A percentile compares a stretch with the other conserved stretches of the same genome.
phyloP scores from a whole-genome alignment of 2,329 filamentous ascomycete species.

The Aureobasidium sp. region DNA sequence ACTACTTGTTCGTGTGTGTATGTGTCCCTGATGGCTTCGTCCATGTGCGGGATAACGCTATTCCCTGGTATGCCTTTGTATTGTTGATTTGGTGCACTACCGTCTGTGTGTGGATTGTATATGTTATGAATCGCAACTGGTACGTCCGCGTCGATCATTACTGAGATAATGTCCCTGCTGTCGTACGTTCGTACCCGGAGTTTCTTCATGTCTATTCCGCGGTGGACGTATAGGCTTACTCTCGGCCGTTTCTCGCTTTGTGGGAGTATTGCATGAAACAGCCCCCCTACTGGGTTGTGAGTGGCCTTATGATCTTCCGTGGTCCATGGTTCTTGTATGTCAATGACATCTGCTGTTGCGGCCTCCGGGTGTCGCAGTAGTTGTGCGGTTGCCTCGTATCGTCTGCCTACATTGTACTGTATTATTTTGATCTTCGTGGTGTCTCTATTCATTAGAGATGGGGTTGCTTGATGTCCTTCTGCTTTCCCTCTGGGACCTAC shows the following conservation, averaged over 20 bases:
- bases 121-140: not conserved
- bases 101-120: not conserved
- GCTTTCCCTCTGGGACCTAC: not conserved
- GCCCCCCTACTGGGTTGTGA: not conserved
- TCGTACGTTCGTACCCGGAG: not conserved
- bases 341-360: not conserved
- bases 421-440: not conserved
- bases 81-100: not conserved
- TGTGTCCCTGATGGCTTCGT: not conserved
- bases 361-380: not conserved
- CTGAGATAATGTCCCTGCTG: not conserved
- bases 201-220: not conserved
- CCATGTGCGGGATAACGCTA: not conserved
- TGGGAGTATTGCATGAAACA: not conserved
- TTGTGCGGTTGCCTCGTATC: not conserved
- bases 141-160: not conserved
- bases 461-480: not conserved
- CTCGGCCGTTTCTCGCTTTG: not conserved
- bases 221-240: not conserved
- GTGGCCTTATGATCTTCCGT: not conserved
- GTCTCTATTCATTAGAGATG: constrained; percentile 2
- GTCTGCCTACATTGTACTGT: constrained; percentile 4
- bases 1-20: not conserved
- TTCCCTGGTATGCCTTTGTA: not conserved
- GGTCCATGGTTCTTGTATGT: not conserved